phyloP scores from a whole-genome alignment of 805 yeast species.

The Debaryomyces hansenii region DNA sequence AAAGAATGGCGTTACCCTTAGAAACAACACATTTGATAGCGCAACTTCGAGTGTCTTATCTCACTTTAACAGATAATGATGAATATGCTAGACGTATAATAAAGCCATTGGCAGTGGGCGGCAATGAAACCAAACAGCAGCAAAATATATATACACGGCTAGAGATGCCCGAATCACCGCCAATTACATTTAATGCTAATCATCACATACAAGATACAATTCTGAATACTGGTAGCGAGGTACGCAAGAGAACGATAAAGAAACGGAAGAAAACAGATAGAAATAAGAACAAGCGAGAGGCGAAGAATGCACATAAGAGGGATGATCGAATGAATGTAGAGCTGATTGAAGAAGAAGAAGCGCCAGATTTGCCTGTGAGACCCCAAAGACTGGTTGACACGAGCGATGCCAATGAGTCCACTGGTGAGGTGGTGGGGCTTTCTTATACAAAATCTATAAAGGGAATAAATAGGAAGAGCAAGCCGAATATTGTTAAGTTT shows the following conservation, averaged over 20 bases:
- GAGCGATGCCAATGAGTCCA: not conserved
- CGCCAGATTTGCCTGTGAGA: not conserved
- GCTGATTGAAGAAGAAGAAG: not conserved
- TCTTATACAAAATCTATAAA: conserved; percentile 11
- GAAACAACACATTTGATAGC: conserved; percentile 30
- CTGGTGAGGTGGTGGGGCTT: not conserved
- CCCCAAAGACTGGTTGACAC: not conserved
- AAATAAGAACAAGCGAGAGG: not conserved
- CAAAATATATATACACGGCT: conserved; percentile 2
- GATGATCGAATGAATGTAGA: not conserved
- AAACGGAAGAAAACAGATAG: not conserved
- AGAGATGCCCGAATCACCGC: conserved; percentile 28
- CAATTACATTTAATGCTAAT: conserved; percentile 27
- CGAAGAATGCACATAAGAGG: not conserved
- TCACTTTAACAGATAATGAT: conserved; percentile 22
- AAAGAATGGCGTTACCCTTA: conserved; percentile 37
- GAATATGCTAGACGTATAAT: conserved; percentile 21
- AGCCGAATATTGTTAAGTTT: conserved; percentile 5
- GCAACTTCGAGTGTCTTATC: conserved; percentile 27
- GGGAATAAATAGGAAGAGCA: conserved; percentile 3
- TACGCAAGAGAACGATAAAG: not conserved
- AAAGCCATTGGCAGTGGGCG: conserved; percentile 12
- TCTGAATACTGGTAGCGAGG: not conserved
- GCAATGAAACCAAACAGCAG: conserved; percentile 1
- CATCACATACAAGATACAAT: conserved; percentile 19